Percentiles rank a stretch among this genome's conserved stretches.
These are phyloP conservation scores for Athelia sp. DNA, from an alignment of 1,284 basidiomycete species.

Conservation along the genomic window DNA sequence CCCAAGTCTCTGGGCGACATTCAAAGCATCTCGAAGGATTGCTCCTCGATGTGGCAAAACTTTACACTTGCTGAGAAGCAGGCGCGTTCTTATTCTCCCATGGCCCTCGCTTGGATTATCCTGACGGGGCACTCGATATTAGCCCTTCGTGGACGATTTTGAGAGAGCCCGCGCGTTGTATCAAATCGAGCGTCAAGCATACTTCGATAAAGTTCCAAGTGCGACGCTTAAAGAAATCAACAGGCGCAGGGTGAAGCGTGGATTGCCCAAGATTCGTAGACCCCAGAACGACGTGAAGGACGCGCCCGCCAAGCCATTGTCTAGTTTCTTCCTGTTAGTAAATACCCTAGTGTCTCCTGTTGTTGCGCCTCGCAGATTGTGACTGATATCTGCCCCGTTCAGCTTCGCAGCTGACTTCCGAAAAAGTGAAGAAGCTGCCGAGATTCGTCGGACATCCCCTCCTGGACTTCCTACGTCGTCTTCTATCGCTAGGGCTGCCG, in stretches of 20 bases:
- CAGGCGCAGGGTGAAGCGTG: not conserved
- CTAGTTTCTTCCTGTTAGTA: not conserved
- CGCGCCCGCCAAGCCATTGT: not conserved
- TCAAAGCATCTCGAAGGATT: not conserved
- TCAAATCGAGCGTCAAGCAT: not conserved
- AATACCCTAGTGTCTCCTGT: not conserved
- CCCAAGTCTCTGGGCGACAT: not conserved
- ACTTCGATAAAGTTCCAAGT: not conserved
- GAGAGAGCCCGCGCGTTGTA: not conserved
- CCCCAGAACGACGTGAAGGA: not conserved
- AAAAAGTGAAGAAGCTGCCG: too few species aligned
- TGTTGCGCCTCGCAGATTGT: not conserved
- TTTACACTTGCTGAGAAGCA: not conserved
- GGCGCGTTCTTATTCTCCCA: not conserved
- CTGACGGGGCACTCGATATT: not conserved
- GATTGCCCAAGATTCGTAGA: not conserved
- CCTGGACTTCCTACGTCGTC: too few species aligned
- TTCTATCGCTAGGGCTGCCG: not conserved
- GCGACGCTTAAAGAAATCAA: not conserved
- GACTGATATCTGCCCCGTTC: not conserved
- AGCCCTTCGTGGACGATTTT: not conserved
- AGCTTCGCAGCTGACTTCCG: not conserved
- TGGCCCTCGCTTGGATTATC: not conserved
- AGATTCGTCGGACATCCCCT: too few species aligned
- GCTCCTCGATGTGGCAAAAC: not conserved